Percentiles rank a stretch among this genome's conserved stretches.
Conservation (phyloP, 108 stramenopile species). For the Conticribra guillardii region DNA sequence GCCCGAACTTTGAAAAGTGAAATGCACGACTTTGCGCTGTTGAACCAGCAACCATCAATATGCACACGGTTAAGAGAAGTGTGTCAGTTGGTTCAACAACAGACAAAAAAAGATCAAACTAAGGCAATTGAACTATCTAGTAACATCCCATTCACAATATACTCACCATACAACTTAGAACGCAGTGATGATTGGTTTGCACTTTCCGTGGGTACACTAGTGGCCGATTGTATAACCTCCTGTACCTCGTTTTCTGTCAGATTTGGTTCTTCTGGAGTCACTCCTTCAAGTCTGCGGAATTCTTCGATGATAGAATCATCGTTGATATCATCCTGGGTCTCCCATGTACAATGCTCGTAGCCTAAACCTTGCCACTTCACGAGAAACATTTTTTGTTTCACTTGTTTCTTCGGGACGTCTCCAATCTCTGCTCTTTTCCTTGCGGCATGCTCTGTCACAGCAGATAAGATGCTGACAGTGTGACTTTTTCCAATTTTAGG, state of each 20-base stretch:
- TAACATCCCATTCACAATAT: not conserved
- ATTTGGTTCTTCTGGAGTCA: constrained; percentile 73
- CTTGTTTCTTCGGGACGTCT: constrained; percentile 76
- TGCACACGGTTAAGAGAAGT: too few relatives aligned
- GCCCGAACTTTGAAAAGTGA: constrained; percentile 83
- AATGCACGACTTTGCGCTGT: constrained; percentile 71
- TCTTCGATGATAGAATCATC: constrained; percentile 75
- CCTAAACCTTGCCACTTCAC: constrained; percentile 97
- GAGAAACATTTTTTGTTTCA: constrained; percentile 85
- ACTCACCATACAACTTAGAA: constrained; percentile 60
- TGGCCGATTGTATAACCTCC: constrained; percentile 52
- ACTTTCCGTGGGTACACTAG: constrained; percentile 60
- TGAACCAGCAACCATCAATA: not conserved
- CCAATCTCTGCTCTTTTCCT: constrained; percentile 82
- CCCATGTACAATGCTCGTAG: constrained; percentile 97
- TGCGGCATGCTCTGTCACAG: constrained; percentile 78
- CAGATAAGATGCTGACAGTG: constrained; percentile 74
- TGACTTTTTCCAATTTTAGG: constrained; percentile 68
- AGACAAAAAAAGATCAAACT: too few relatives aligned
- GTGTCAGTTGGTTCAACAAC: too few relatives aligned
- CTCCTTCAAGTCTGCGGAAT: constrained; percentile 74
- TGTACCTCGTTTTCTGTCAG: constrained; percentile 59
- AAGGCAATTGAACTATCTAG: too few relatives aligned
- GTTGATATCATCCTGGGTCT: constrained; percentile 89
- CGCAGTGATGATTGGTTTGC: constrained; percentile 52